These are phyloP conservation scores for Flaveria bidentis DNA, from an alignment of 129 eudicot species.

Conservation along the genomic window DNA sequence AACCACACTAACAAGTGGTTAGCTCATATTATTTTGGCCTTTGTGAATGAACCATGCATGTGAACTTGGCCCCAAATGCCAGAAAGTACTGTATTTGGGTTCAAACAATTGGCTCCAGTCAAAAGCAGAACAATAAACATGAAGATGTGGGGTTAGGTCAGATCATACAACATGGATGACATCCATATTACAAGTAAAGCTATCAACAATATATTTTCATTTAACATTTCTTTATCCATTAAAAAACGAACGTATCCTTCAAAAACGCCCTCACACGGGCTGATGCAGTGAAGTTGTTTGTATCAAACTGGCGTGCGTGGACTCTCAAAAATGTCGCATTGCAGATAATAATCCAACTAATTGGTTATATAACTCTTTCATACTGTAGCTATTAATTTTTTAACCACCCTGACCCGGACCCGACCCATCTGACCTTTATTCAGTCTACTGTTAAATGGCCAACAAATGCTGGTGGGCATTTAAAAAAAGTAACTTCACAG, in stretches of 20 bases:
- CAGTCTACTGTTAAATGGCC: slow-evolving; percentile 27
- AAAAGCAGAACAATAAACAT: slow-evolving; percentile 32
- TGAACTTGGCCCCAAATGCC: not conserved
- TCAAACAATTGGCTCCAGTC: slow-evolving; percentile 18
- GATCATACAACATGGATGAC: slow-evolving; percentile 24
- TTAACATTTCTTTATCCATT: slow-evolving; percentile 2
- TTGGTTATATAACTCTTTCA: not conserved
- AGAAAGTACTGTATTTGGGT: not conserved
- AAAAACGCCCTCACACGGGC: too few relatives aligned
- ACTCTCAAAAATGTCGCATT: not conserved
- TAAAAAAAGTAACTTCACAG: slow-evolving; percentile 17
- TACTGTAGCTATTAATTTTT: not conserved
- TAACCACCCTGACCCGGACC: slow-evolving; percentile 18
- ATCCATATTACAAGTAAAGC: slow-evolving; percentile 14
- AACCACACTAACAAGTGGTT: slow-evolving; percentile 10
- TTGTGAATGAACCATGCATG: slow-evolving; percentile 2
- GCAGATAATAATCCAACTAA: not conserved
- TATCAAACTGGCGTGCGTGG: too few relatives aligned
- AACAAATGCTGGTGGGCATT: slow-evolving; percentile 42
- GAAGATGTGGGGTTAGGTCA: slow-evolving; percentile 33
- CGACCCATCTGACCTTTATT: slow-evolving; percentile 12
- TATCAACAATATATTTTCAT: not conserved
- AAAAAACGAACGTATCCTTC: too few relatives aligned
- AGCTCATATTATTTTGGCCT: slow-evolving; percentile 11
- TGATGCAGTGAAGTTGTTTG: too few relatives aligned